phyloP scores from a whole-genome alignment of 805 yeast genomes.

The Candida insectalens region DNA sequence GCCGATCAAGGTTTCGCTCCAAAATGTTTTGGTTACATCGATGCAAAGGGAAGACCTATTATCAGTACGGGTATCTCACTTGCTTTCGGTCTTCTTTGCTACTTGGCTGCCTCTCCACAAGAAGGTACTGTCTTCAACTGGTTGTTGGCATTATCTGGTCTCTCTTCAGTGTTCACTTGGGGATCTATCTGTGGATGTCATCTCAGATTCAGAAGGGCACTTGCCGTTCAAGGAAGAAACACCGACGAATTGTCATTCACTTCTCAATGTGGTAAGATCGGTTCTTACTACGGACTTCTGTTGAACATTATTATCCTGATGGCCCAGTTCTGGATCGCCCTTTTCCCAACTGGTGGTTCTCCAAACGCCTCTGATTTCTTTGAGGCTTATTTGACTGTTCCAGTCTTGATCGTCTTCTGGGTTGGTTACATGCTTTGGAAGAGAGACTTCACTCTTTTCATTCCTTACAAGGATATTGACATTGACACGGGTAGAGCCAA shows the following conservation, averaged over 20 bases:
- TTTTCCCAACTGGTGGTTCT: conserved; percentile 50
- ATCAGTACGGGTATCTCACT: conserved; percentile 51
- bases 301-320: conserved; percentile 52
- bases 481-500: conserved; percentile 57
- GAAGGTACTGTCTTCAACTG: conserved; percentile 57
- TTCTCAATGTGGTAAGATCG: conserved; percentile 59
- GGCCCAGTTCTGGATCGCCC: conserved; percentile 78
- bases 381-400: conserved; percentile 53
- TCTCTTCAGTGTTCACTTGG: conserved; percentile 74
- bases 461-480: conserved; percentile 41
- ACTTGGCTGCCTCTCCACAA: conserved; percentile 50
- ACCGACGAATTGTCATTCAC: conserved; percentile 57
- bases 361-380: conserved; percentile 55
- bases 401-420: conserved; percentile 47
- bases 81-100: conserved; percentile 47
- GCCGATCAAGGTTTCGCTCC: conserved; percentile 69
- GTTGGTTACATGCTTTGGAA: conserved; percentile 25
- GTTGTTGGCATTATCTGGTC: conserved; percentile 70
- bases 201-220: conserved; percentile 60
- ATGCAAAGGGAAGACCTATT: conserved; percentile 73
- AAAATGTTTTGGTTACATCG: conserved; percentile 52
- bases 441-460: conserved; percentile 34
- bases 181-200: conserved; percentile 62
- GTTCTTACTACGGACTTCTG: conserved; percentile 52
- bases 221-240: conserved; percentile 54